These are phyloP conservation scores for Boletellus ananiceps DNA, from an alignment of 768 basidiomycete species.

Conservation along the genomic window DNA sequence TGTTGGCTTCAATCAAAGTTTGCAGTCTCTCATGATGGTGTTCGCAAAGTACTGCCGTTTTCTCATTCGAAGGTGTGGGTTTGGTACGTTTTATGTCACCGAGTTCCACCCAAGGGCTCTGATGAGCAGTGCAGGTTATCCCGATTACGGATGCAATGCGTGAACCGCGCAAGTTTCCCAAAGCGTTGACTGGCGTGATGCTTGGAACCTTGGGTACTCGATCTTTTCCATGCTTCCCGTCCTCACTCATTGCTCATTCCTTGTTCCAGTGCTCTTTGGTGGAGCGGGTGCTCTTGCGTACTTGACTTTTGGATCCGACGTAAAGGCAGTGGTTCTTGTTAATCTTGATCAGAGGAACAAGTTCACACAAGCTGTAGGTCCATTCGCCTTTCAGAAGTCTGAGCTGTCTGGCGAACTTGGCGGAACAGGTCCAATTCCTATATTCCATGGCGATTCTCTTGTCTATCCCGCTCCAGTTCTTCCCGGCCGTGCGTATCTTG, in stretches of 20 bases:
- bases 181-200: conserved; percentile 88
- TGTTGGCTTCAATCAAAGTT: conserved; percentile 1
- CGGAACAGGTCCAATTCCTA: conserved; percentile 65
- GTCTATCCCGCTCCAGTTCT: conserved; percentile 91
- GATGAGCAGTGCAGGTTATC: conserved; percentile 54
- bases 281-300: conserved; percentile 87
- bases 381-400: conserved; percentile 16
- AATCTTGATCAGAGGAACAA: conserved; percentile 82
- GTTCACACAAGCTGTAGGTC: conserved; percentile 80
- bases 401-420: not conserved
- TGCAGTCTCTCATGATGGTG: not conserved
- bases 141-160: conserved; percentile 97
- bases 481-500: conserved; percentile 96
- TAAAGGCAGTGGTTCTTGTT: conserved; percentile 92
- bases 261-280: conserved; percentile 66
- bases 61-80: conserved; percentile 97
- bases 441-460: conserved; percentile 92
- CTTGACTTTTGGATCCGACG: conserved; percentile 77
- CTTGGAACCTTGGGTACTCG: conserved; percentile 64
- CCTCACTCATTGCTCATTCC: conserved; percentile 4
- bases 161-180: conserved; percentile 91
- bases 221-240: not conserved
- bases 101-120: not conserved
- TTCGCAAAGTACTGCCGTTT: conserved; percentile 79
- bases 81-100: conserved; percentile 47